Evolutionary conservation across 768 basidiomycete species (phyloP).

Genomic region (Tulasnella sp.): DNA sequence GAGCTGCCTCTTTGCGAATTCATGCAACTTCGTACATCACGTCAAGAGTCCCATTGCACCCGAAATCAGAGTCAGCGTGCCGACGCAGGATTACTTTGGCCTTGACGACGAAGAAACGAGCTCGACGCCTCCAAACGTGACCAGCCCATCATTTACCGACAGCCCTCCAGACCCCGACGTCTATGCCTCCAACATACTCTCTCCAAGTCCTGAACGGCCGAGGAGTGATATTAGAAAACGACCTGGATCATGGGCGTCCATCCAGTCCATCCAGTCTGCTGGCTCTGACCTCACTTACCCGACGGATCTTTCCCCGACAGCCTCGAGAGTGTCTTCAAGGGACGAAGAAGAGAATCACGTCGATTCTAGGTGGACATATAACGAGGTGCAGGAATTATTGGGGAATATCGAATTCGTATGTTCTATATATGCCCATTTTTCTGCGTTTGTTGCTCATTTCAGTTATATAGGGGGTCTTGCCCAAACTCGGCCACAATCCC

Average conservation of each 20-base stretch:
- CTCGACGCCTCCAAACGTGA: background rate
- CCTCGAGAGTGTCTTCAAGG: background rate
- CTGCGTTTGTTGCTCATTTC: too few relatives aligned
- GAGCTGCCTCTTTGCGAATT: slow-evolving; percentile 14
- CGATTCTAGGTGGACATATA: background rate
- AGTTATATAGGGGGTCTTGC: too few relatives aligned
- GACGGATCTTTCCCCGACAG: slow-evolving; percentile 10
- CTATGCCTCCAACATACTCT: background rate
- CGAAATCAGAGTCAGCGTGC: background rate
- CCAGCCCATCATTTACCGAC: background rate
- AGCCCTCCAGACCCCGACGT: background rate
- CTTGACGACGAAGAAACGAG: background rate
- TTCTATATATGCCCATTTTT: too few relatives aligned
- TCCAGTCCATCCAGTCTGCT: slow-evolving; percentile 1
- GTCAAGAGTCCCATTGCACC: slow-evolving; percentile 9
- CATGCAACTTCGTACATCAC: slow-evolving; percentile 18
- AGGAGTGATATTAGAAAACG: background rate
- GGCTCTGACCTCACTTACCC: slow-evolving; percentile 8
- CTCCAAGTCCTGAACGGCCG: background rate
- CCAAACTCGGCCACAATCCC: too few relatives aligned
- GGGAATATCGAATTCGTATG: too few relatives aligned
- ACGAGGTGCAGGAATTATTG: too few relatives aligned
- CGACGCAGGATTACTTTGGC: too few relatives aligned
- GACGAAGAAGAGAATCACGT: background rate
- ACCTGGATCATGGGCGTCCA: slow-evolving; percentile 5